These are phyloP conservation scores for Urochloa ruziziensis DNA, from an alignment of 176 grass and related monocot genomes.

Conservation along the genomic window DNA sequence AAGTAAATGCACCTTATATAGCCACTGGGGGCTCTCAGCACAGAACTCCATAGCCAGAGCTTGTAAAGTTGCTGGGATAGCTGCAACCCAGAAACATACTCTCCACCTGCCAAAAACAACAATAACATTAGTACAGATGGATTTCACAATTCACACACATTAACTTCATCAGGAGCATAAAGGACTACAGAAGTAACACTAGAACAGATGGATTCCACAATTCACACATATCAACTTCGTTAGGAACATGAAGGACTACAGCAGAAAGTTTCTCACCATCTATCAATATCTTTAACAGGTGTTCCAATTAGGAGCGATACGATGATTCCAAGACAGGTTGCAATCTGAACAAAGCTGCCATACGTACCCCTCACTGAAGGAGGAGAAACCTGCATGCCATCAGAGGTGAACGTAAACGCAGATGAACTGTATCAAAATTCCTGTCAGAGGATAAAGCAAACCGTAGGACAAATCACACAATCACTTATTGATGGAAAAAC, in stretches of 20 bases:
- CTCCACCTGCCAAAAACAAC: slow-evolving; percentile 72
- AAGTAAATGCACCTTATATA: slow-evolving; percentile 76
- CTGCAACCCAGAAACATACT: slow-evolving; percentile 89
- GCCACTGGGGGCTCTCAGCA: slow-evolving; percentile 96
- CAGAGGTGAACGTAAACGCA: not conserved
- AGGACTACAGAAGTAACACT: too few species aligned
- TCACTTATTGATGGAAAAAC: not conserved
- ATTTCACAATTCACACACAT: too few species aligned
- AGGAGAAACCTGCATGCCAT: slow-evolving; percentile 76
- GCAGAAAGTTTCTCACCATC: slow-evolving; percentile 58
- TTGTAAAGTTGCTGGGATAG: slow-evolving; percentile 66
- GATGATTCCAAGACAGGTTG: slow-evolving; percentile 91
- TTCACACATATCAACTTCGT: not conserved
- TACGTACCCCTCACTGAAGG: slow-evolving; percentile 87
- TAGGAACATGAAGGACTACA: not conserved
- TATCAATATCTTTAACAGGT: slow-evolving; percentile 78
- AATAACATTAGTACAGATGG: not conserved
- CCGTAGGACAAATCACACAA: not conserved
- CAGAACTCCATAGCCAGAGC: slow-evolving; percentile 94
- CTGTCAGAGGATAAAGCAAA: not conserved
- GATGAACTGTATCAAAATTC: slow-evolving; percentile 1
- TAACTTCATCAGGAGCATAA: too few species aligned
- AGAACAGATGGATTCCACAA: too few species aligned
- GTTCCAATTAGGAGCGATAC: slow-evolving; percentile 79
- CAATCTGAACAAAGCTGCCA: slow-evolving; percentile 98